Percentiles rank a stretch among this genome's conserved stretches.
Conservation (phyloP, 306 rosid species). For the Trifolium fragiferum region DNA sequence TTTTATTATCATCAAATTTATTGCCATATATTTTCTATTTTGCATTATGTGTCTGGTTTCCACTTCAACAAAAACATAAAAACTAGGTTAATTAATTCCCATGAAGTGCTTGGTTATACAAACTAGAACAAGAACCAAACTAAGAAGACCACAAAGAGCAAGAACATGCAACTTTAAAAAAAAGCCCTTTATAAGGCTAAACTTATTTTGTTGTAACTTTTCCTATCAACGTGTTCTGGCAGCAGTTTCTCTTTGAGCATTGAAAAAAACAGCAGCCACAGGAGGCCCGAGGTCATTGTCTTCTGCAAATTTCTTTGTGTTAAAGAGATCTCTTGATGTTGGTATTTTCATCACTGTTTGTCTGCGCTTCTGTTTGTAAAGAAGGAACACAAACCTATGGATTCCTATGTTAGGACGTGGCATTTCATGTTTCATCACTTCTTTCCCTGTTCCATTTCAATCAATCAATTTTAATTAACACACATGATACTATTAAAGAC, state of each 20-base stretch:
- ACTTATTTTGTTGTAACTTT: background rate
- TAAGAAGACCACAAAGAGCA: background rate
- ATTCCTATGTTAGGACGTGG: conserved; percentile 89
- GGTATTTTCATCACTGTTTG: conserved; percentile 54
- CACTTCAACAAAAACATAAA: background rate
- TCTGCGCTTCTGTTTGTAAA: conserved; percentile 76
- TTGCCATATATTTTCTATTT: background rate
- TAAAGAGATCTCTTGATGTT: conserved; percentile 63
- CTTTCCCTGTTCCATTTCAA: conserved; percentile 57
- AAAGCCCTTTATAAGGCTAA: background rate
- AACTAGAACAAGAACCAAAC: background rate
- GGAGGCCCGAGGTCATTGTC: conserved; percentile 75
- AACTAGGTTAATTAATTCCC: background rate
- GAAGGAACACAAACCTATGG: conserved; percentile 82
- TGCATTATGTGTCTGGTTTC: background rate
- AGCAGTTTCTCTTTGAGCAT: conserved; percentile 91
- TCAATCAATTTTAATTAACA: background rate
- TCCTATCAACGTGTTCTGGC: conserved; percentile 66
- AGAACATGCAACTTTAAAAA: background rate
- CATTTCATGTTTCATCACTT: conserved; percentile 70
- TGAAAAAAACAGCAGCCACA: conserved; percentile 90
- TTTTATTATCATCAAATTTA: too few relatives aligned
- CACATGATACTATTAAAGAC: too few relatives aligned
- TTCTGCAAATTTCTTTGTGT: conserved; percentile 60
- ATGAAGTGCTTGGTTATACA: background rate